Percentiles rank a stretch among this genome's conserved stretches.
phyloP scores from a whole-genome alignment of 495 filamentous ascomycete species.

The Choiromyces venosus region DNA sequence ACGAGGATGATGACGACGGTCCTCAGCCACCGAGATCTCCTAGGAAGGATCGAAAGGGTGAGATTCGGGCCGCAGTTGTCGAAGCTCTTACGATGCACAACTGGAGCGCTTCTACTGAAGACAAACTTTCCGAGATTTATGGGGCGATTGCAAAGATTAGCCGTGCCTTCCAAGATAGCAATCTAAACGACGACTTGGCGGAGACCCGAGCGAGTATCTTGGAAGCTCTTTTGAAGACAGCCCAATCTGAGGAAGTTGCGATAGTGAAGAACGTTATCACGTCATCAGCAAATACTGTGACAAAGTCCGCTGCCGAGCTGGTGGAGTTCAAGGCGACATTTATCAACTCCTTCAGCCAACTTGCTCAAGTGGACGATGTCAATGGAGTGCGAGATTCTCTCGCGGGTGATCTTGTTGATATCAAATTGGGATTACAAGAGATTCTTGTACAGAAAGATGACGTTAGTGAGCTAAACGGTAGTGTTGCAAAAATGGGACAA shows the following conservation, averaged over 20 bases:
- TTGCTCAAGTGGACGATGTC: conserved; percentile 30
- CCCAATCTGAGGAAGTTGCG: conserved; percentile 29
- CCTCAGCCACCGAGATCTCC: conserved; percentile 55
- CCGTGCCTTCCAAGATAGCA: conserved; percentile 35
- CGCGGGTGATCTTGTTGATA: conserved; percentile 29
- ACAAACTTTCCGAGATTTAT: conserved; percentile 37
- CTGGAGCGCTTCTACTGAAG: conserved; percentile 45
- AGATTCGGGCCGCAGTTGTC: conserved; percentile 70
- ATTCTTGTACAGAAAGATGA: conserved; percentile 32
- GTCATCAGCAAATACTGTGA: neutral
- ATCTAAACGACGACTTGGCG: conserved; percentile 29
- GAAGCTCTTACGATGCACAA: conserved; percentile 59
- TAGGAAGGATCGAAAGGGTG: conserved; percentile 67
- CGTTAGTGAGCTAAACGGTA: conserved; percentile 26
- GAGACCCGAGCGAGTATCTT: conserved; percentile 28
- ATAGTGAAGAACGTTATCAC: conserved; percentile 25
- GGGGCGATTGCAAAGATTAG: conserved; percentile 33
- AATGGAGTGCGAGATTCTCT: conserved; percentile 26
- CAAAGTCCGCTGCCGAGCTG: conserved; percentile 14
- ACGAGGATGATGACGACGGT: conserved; percentile 60
- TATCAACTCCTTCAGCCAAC: conserved; percentile 18
- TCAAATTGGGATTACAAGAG: conserved; percentile 36
- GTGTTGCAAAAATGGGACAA: conserved; percentile 20
- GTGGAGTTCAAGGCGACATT: conserved; percentile 18
- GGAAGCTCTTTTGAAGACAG: conserved; percentile 29